These are phyloP conservation scores for Nitzschia inconspicua DNA, from an alignment of 108 stramenopile genomes.

Conservation along the genomic window DNA sequence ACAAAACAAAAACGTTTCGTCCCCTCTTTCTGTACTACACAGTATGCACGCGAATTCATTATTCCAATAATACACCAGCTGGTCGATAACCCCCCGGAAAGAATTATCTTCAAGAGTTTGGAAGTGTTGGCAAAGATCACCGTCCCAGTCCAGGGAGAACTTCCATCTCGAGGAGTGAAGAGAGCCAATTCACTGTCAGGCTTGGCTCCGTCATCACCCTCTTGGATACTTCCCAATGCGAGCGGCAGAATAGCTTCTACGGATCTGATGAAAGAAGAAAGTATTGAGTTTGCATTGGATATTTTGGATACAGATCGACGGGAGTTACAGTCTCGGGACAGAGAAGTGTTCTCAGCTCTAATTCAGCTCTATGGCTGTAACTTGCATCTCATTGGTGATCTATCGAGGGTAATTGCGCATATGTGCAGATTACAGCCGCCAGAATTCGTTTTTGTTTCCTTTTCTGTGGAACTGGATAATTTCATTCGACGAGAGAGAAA, in stretches of 20 bases:
- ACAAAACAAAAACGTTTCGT: neutral
- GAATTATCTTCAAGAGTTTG: constrained; percentile 79
- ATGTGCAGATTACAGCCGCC: constrained; percentile 86
- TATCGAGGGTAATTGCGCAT: constrained; percentile 70
- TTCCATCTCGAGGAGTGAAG: constrained; percentile 5
- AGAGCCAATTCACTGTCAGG: constrained; percentile 12
- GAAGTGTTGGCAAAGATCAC: constrained; percentile 83
- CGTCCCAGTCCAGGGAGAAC: constrained; percentile 63
- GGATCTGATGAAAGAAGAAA: constrained; percentile 60
- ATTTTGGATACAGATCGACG: constrained; percentile 49
- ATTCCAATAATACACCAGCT: constrained; percentile 81
- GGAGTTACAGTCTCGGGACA: constrained; percentile 61
- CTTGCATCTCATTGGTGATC: constrained; percentile 56
- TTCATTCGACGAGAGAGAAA: constrained; percentile 31
- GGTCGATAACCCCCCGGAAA: constrained; percentile 75
- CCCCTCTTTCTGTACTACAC: neutral
- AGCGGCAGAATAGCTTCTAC: neutral
- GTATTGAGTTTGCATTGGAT: constrained; percentile 65
- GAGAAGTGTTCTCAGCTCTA: constrained; percentile 72
- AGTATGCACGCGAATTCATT: constrained; percentile 83
- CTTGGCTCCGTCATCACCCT: neutral
- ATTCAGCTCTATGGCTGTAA: constrained; percentile 70
- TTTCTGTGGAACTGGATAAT: constrained; percentile 71
- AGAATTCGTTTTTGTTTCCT: constrained; percentile 82
- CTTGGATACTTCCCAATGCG: neutral